Evolutionary conservation across 352 stramenopile genomes (phyloP), one percentile per base, ranked within the genome.

Genomic region (Thraustochytrium sp.): DNA sequence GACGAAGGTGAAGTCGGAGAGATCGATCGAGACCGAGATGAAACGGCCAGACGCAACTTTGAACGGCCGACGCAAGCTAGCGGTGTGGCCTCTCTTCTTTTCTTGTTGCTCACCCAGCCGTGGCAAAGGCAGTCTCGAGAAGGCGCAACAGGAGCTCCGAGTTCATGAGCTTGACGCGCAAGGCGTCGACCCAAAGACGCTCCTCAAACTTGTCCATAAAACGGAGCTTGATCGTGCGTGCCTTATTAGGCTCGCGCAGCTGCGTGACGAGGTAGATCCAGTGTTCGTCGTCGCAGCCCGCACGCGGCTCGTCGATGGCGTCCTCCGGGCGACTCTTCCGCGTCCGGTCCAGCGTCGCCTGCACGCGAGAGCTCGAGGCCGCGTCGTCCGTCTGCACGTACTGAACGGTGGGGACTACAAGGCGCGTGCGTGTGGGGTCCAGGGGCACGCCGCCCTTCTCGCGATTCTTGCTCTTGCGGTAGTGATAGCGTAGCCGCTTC

Each of bases 111-210:
- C 42, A 44, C 59, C 36, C 40, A n/a, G 59, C 59, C n/a, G 59
- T 44, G 26, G 62, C 53, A 48, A 55, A 80, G 8, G 68, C 68
- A 18, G 68, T 80, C 38, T 80, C 68, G 21, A 80, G n/a, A 23
- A 80, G 68, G 29, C 68, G 68, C 2, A 80, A 21, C 5, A 80
- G 68, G 5, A 80, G 38, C 53, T 80, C 68, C 2, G 68, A 51
- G 68, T 80, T 80, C 68, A 80, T 80, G 46, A 80, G 68, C 68
- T 80, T 80, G 34, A 80, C 68, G 21, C 68, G 68, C 1, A 80
- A 34, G 13, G 68, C 68, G 38, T 80, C 68, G 1, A 80, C 40
- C 68, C 68, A 80, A 9, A 80, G 40, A 8, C 18, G 21, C 51
- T 80, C 68, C 38, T 80, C 68, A 42, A 80, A 11, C 38, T 63